A percentile compares a stretch with the other conserved stretches of the same genome.
phyloP scores from a whole-genome alignment of 139 green algal genomes.

The Eudorina sp. region DNA sequence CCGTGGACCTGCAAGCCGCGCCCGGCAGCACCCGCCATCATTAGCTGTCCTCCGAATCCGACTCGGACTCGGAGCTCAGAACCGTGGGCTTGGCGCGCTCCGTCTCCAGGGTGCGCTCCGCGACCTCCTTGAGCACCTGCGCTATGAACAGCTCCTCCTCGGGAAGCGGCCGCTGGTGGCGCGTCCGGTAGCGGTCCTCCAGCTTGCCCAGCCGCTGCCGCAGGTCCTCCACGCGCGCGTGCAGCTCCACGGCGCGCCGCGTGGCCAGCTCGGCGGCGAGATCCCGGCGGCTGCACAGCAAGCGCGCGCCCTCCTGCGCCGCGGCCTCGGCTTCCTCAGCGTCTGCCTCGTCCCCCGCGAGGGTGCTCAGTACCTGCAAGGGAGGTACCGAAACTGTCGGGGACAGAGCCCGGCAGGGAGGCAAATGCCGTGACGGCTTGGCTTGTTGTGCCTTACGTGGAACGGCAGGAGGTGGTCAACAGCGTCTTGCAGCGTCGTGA shows the following conservation, averaged over 20 bases:
- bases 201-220: constrained; percentile 16
- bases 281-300: constrained; percentile 26
- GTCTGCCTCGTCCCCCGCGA: constrained; percentile 17
- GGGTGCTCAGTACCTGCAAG: constrained; percentile 9
- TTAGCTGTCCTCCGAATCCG: constrained; percentile 4
- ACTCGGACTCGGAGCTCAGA: constrained; percentile 23
- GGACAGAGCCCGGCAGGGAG: no score
- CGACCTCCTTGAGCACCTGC: constrained; percentile 47
- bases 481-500: constrained; percentile 24
- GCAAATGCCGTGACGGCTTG: no score
- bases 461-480: constrained; percentile 39
- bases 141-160: constrained; percentile 51
- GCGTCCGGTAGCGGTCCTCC: constrained; percentile 25
- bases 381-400: no score
- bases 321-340: constrained; percentile 24
- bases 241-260: constrained; percentile 37
- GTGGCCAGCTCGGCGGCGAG: constrained; percentile 1
- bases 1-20: no score
- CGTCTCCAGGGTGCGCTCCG: constrained; percentile 34
- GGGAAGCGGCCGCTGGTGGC: constrained; percentile 14
- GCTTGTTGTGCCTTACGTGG: constrained; percentile 19
- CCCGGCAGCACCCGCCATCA: no score
- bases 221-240: constrained; percentile 15
- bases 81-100: constrained; percentile 18
- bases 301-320: constrained; percentile 3